Evolutionary conservation across 176 grass and related monocot species (phyloP).

Genomic region (Paspalum vaginatum): DNA sequence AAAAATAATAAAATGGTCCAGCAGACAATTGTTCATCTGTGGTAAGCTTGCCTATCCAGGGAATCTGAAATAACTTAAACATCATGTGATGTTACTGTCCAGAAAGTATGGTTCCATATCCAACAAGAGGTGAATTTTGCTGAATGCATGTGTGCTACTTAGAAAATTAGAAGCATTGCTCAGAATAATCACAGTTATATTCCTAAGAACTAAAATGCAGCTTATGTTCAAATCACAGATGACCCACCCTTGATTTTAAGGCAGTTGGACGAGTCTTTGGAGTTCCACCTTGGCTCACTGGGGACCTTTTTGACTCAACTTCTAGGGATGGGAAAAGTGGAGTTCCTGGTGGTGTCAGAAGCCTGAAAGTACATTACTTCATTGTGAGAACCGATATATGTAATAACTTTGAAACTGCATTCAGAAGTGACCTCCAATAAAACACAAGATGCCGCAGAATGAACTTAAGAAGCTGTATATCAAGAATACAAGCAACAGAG

Average conservation of each 20-base stretch:
- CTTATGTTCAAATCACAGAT: background rate
- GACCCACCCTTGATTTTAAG: conserved; percentile 88
- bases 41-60: background rate
- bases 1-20: conserved; percentile 7
- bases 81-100: conserved; percentile 17
- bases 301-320: conserved; percentile 70
- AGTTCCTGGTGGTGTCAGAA: conserved; percentile 95
- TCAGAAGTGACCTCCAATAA: conserved; percentile 15
- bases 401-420: conserved; percentile 2
- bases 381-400: conserved; percentile 34
- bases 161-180: background rate
- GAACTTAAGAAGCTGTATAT: conserved; percentile 7
- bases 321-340: conserved; percentile 87
- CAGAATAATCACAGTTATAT: background rate
- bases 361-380: conserved; percentile 63
- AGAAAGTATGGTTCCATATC: conserved; percentile 10
- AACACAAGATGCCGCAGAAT: conserved; percentile 9
- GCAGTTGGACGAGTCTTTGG: conserved; percentile 79
- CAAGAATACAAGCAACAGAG: conserved; percentile 13
- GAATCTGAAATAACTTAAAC: conserved; percentile 17
- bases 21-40: conserved; percentile 11
- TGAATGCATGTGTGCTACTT: background rate
- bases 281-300: conserved; percentile 60
- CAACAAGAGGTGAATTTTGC: conserved; percentile 4
- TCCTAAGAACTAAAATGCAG: background rate